These are phyloP conservation scores for Corylus avellana DNA, from an alignment of 306 rosid species.

Conservation along the genomic window DNA sequence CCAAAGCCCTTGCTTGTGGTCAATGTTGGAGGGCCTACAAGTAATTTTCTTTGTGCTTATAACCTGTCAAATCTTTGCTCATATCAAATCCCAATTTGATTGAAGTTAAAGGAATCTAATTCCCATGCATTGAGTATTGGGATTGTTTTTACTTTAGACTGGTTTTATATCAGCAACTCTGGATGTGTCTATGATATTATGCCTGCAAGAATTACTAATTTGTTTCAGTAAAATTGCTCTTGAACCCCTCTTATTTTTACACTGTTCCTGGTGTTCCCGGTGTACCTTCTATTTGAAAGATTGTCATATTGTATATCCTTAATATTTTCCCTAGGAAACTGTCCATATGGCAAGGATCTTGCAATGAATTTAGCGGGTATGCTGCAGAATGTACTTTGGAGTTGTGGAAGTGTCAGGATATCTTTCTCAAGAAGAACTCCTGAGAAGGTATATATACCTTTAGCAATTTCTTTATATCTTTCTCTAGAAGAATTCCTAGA, in stretches of 20 bases:
- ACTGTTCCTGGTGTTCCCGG: background rate
- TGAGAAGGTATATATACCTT: slow-evolving; percentile 53
- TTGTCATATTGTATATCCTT: slow-evolving; percentile 2
- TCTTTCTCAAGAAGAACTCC: slow-evolving; percentile 92
- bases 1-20: slow-evolving; percentile 90
- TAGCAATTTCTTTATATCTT: slow-evolving; percentile 44
- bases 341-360: slow-evolving; percentile 70
- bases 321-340: slow-evolving; percentile 49
- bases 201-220: slow-evolving; percentile 16
- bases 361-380: slow-evolving; percentile 58
- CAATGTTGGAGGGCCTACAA: slow-evolving; percentile 83
- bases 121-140: background rate
- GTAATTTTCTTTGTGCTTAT: slow-evolving; percentile 40
- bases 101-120: slow-evolving; percentile 4
- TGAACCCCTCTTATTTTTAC: slow-evolving; percentile 13
- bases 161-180: slow-evolving; percentile 12
- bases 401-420: slow-evolving; percentile 82
- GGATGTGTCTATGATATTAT: slow-evolving; percentile 1
- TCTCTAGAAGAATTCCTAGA: slow-evolving; percentile 85
- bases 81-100: background rate
- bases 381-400: slow-evolving; percentile 80
- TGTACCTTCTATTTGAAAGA: slow-evolving; percentile 16
- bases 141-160: slow-evolving; percentile 9
- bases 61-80: background rate
- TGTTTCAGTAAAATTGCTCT: slow-evolving; percentile 4